Percentiles rank a stretch among this genome's conserved stretches.
These are phyloP conservation scores for Metroxylon sagu DNA, from an alignment of 176 grass and related monocot genomes.

Conservation along the genomic window DNA sequence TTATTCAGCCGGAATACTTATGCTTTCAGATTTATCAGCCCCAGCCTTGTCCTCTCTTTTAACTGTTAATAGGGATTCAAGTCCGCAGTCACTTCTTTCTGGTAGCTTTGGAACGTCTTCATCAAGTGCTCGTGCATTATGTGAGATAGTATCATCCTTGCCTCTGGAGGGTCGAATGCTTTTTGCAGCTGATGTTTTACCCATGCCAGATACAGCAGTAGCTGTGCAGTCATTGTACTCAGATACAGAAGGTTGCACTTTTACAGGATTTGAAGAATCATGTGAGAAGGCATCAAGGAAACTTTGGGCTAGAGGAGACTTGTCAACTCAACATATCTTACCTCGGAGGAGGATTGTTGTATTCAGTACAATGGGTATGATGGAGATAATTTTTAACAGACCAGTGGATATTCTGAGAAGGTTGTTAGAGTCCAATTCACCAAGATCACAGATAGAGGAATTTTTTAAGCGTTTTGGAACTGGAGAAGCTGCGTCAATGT, in stretches of 20 bases:
- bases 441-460: conserved; percentile 72
- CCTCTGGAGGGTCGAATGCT: conserved; percentile 86
- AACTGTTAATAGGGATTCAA: conserved; percentile 87
- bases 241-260: conserved; percentile 43
- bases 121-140: conserved; percentile 58
- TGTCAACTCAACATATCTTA: conserved; percentile 91
- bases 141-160: conserved; percentile 78
- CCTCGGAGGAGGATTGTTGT: conserved; percentile 79
- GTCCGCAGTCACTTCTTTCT: conserved; percentile 53
- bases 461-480: conserved; percentile 85
- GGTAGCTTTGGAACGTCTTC: conserved; percentile 53
- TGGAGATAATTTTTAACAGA: conserved; percentile 83
- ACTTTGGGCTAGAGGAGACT: conserved; percentile 83
- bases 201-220: conserved; percentile 52
- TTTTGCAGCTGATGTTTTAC: conserved; percentile 74
- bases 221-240: conserved; percentile 73
- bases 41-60: conserved; percentile 70
- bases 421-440: conserved; percentile 75
- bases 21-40: conserved; percentile 84
- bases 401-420: conserved; percentile 92
- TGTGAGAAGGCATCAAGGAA: conserved; percentile 51
- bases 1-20: conserved; percentile 75
- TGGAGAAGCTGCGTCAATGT: conserved; percentile 93
- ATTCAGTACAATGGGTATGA: conserved; percentile 88
- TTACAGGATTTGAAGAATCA: conserved; percentile 44